Conservation (phyloP, 805 yeast species). For the Saturnispora hagleri region DNA sequence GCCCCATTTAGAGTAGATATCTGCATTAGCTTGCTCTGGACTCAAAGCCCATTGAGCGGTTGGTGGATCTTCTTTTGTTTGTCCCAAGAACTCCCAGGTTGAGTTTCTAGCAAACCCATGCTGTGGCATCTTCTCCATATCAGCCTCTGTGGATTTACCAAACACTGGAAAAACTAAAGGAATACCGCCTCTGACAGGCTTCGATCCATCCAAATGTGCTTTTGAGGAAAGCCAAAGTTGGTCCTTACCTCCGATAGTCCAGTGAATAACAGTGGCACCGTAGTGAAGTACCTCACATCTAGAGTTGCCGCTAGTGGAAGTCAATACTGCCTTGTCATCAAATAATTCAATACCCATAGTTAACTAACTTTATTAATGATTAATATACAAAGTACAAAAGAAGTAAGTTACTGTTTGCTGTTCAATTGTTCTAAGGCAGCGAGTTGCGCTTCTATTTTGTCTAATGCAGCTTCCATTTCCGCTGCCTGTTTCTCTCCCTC, state of each 20-base stretch:
- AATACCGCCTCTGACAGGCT: slow-evolving; percentile 95
- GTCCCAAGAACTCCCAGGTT: slow-evolving; percentile 91
- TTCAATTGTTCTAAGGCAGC: slow-evolving; percentile 35
- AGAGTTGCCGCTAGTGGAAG: slow-evolving; percentile 38
- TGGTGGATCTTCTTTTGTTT: slow-evolving; percentile 57
- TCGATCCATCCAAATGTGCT: slow-evolving; percentile 83
- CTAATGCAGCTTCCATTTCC: slow-evolving; percentile 54
- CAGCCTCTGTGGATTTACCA: slow-evolving; percentile 58
- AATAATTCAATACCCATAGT: slow-evolving; percentile 62
- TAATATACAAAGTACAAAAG: background rate
- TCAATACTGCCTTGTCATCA: slow-evolving; percentile 49
- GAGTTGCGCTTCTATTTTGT: slow-evolving; percentile 54
- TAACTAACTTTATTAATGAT: background rate
- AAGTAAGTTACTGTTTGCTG: background rate
- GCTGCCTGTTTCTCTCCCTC: slow-evolving; percentile 17
- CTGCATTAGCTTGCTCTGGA: slow-evolving; percentile 69
- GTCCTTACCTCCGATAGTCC: slow-evolving; percentile 66
- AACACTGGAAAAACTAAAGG: slow-evolving; percentile 93
- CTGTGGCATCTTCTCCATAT: slow-evolving; percentile 71
- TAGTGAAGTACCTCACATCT: slow-evolving; percentile 62
- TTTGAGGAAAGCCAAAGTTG: slow-evolving; percentile 74
- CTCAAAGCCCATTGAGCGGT: slow-evolving; percentile 86
- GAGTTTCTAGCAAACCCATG: slow-evolving; percentile 94
- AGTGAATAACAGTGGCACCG: slow-evolving; percentile 85
- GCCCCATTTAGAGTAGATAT: slow-evolving; percentile 49